Evolutionary conservation across 1,139 yeast genomes (phyloP), one percentile per base, ranked within the genome.

Genomic region (Geotrichum australiense): DNA sequence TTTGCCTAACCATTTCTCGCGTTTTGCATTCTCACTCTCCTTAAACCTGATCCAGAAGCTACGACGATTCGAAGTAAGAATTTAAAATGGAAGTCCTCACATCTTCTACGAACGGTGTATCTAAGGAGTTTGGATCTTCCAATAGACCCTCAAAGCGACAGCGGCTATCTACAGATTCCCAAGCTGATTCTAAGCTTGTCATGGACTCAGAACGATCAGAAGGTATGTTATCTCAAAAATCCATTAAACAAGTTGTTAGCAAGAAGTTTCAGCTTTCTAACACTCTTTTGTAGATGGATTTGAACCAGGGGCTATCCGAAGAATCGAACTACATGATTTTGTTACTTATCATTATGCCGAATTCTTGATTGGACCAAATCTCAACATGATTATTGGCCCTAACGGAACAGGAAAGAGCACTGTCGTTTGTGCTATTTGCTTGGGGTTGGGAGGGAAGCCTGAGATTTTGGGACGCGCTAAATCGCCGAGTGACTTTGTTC

Each of bases 371-470:
- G 84, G 94, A 0, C 96, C 97, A 0, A 71, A 80, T 2, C 68
- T 93, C 57, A 93, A 93, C 59, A 78, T 93, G 85, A 83, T 93
- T 46, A 83, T 91, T 43, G 98, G 97, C 0, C 97, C 98, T 5
- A 93, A 93, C 58, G 99, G 99, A 29, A 78, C 96, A 0, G 99
- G 99, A 5, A 93, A 93, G 58, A 80, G 93, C 37, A 86, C 98
- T 0, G 75, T 91, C 53, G 95, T 91, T 5, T 86, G 96, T 46
- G 97, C 97, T 0, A 77, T 91, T 1, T 91, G 96, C 59, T 68
- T 93, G 30, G 96, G 96, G 0, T 66, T 93, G 12, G 93, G 82
- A 1, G 97, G 97, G 2, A 76, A 73, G 47, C 74, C 89, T 5
- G 85, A 79, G 26, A 68, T 80, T 35, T 74, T 89, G 49, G 94